A percentile compares a stretch with the other conserved stretches of the same genome.
Evolutionary conservation across 331 rosid species (phyloP).

Genomic region (Stylosanthes scabra): DNA sequence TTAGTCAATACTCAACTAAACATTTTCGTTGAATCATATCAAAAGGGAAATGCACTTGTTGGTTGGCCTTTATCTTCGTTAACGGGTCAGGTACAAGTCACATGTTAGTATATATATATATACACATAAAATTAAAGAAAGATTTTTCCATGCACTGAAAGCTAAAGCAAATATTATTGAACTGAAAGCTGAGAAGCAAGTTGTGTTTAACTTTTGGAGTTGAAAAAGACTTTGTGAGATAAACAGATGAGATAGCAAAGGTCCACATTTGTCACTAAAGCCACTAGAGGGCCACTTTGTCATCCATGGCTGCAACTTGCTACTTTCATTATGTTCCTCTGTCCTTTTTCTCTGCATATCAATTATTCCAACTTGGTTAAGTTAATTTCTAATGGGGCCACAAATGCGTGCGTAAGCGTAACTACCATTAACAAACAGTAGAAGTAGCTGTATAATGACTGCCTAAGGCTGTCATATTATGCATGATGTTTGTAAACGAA

Average conservation of each 20-base stretch:
- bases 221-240: conserved; percentile 14
- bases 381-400: conserved; percentile 6
- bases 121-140: no score
- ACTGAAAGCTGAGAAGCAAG: neutral
- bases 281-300: conserved; percentile 21
- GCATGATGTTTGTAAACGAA: neutral
- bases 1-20: no score
- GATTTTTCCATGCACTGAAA: neutral
- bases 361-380: conserved; percentile 25
- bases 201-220: conserved; percentile 8
- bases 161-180: neutral
- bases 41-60: no score
- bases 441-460: conserved; percentile 1
- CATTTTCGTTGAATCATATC: no score
- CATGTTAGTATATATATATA: no score
- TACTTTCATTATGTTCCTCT: neutral
- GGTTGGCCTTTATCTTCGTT: no score
- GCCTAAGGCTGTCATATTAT: neutral
- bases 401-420: neutral
- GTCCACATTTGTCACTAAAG: neutral
- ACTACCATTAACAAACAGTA: neutral
- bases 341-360: conserved; percentile 1
- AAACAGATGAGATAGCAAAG: neutral
- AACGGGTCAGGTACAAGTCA: no score
- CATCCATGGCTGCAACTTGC: conserved; percentile 34